A percentile compares a stretch with the other conserved stretches of the same genome.
Conservation (phyloP, 1,284 basidiomycete genomes). For the Chondrostereum purpureum region DNA sequence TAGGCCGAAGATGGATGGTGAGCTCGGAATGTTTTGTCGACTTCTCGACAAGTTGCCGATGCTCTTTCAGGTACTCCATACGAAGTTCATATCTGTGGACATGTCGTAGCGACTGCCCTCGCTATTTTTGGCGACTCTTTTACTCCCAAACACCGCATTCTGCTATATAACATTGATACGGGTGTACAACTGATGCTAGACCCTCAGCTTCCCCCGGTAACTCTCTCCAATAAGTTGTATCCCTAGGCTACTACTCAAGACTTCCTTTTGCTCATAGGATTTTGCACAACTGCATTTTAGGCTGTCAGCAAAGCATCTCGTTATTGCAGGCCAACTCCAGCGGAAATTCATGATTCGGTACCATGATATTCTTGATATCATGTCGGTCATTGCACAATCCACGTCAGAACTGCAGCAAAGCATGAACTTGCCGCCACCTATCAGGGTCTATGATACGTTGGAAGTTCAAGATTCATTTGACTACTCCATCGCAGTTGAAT, state of each 20-base stretch:
- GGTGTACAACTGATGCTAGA: conserved; percentile 24
- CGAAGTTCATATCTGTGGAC: conserved; percentile 22
- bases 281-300: conserved; percentile 17
- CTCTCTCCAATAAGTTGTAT: too few relatives aligned
- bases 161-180: conserved; percentile 27
- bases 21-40: conserved; percentile 14
- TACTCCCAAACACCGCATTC: conserved; percentile 28
- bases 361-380: conserved; percentile 18
- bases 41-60: not conserved
- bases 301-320: conserved; percentile 13
- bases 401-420: not conserved
- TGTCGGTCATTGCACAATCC: not conserved
- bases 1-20: conserved; percentile 14
- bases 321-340: conserved; percentile 19
- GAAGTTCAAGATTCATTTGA: too few relatives aligned
- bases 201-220: conserved; percentile 25
- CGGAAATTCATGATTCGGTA: conserved; percentile 22
- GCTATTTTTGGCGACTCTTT: conserved; percentile 24
- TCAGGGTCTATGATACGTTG: too few relatives aligned
- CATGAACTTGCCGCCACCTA: too few relatives aligned
- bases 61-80: conserved; percentile 2
- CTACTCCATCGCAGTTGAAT: not conserved
- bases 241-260: too few relatives aligned
- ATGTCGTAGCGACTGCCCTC: conserved; percentile 27
- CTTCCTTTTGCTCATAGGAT: conserved; percentile 12